Base-by-base conservation (phyloP, 2,329 filamentous ascomycete genomes). In the Pyrenophora seminiperda region DNA sequence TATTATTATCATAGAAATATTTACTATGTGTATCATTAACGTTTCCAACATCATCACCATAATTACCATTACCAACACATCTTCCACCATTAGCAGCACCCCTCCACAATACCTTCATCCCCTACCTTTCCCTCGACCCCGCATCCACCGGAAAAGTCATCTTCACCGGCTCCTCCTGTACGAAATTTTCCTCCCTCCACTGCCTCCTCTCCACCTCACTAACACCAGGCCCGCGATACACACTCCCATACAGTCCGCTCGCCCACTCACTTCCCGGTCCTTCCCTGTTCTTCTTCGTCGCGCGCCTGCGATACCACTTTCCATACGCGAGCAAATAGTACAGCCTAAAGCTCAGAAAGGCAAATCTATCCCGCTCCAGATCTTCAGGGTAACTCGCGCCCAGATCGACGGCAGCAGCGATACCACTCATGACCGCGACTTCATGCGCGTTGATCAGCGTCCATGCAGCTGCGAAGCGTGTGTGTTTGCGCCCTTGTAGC, bases 401-500 rank as follows among this genome's bases (percentile, higher is more conserved):
- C 0, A 90, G 74, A 38, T 83, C 81, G 45, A 88, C 87, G 0
- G 87, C 88, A 2, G 87, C 87, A 3, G 86, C 84, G 39, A 90
- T 88, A 0, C 87, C 87, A 47, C 81, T 84, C 41, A 90, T 85
- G 48, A 85, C 85, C 1, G 87, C 88, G 7, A 88, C 77, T 63
- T 90, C 87, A 59, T 90, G 84, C 61, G 84, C 84, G 56, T 86
- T 86, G 50, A 89, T 82, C 48, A 90, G 75, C 0, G 87, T 89
- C 87, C 86, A 90, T 5, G 81, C 80, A 1, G 83, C 83, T 0
- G 86, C 86, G 64, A 83, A 89, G 17, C 79, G 75, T 0, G 87
- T 90, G 40, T 77, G 76, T 19, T 83, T 83, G 53, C 77, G 81
- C 0, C 85, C 86, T 56, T 91, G 86, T 3, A 91, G 78, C 18